phyloP scores from a whole-genome alignment of 495 filamentous ascomycete species.

The Penicillium salamii region DNA sequence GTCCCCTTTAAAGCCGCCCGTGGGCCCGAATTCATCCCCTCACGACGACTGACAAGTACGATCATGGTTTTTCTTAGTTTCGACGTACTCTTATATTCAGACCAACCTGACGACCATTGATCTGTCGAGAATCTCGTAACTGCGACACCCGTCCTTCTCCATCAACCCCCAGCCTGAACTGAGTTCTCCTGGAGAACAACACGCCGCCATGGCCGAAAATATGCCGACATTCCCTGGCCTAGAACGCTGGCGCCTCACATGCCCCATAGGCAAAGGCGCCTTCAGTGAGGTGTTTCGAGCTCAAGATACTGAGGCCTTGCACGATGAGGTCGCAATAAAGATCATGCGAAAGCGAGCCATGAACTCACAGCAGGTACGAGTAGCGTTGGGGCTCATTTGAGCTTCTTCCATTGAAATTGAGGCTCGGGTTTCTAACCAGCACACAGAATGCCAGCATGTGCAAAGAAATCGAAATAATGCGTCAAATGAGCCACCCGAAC shows the following conservation, averaged over 20 bases:
- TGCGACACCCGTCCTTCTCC: not conserved
- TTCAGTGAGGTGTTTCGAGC: constrained; percentile 92
- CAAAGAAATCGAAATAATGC: constrained; percentile 93
- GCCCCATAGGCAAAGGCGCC: constrained; percentile 97
- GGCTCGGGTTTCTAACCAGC: not conserved
- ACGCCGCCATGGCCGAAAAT: not conserved
- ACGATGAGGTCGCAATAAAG: constrained; percentile 10
- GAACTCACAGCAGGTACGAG: constrained; percentile 10
- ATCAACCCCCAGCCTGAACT: not conserved
- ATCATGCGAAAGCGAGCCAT: constrained; percentile 14
- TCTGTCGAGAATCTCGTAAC: not conserved
- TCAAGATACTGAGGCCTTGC: not conserved
- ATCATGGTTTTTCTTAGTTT: too few relatives aligned
- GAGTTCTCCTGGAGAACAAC: not conserved
- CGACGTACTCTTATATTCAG: too few relatives aligned
- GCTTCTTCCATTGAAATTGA: not conserved
- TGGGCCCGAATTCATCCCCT: too few relatives aligned
- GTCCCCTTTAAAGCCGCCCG: too few relatives aligned
- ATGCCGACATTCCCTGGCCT: constrained; percentile 36
- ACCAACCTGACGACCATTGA: too few relatives aligned
- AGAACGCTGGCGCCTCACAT: constrained; percentile 78
- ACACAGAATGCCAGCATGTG: constrained; percentile 80
- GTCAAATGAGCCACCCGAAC: constrained; percentile 79
- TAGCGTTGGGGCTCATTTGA: not conserved
- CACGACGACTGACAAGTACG: too few relatives aligned